These are phyloP conservation scores for Trypanosoma scelopori DNA, from an alignment of 208 protist species.

Conservation along the genomic window DNA sequence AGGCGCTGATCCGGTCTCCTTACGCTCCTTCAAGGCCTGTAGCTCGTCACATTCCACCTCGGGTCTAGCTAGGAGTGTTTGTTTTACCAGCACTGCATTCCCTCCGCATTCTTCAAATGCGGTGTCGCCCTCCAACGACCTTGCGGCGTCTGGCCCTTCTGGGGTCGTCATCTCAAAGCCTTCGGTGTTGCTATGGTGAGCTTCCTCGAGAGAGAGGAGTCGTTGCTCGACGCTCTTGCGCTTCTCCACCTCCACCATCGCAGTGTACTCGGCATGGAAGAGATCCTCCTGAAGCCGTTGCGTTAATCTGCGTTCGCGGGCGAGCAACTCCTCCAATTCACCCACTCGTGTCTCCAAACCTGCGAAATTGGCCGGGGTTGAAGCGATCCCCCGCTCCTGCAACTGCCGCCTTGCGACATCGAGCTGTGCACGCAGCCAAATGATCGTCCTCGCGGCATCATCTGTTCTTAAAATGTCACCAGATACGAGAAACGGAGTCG, in stretches of 20 bases:
- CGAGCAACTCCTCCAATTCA: constrained; percentile 35
- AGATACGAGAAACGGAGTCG: constrained; percentile 70
- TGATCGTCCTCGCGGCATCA: constrained; percentile 63
- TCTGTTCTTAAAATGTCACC: constrained; percentile 20
- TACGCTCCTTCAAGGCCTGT: constrained; percentile 25
- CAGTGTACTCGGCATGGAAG: constrained; percentile 80
- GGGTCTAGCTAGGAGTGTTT: constrained; percentile 25
- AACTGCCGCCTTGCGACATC: constrained; percentile 48
- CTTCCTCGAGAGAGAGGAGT: constrained; percentile 37
- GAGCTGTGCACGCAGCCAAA: constrained; percentile 62
- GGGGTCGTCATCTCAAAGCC: background rate
- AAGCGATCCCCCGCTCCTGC: background rate
- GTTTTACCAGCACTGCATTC: background rate
- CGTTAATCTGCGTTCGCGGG: constrained; percentile 47
- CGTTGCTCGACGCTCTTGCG: constrained; percentile 60
- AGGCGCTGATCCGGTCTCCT: constrained; percentile 22
- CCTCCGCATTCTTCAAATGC: constrained; percentile 10
- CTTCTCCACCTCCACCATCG: constrained; percentile 80
- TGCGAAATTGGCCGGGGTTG: background rate
- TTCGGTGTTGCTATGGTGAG: background rate
- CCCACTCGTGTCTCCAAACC: background rate
- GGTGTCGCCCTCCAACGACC: background rate
- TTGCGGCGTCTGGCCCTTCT: constrained; percentile 6
- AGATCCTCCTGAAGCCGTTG: constrained; percentile 79
- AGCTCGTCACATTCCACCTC: constrained; percentile 36